These are phyloP conservation scores for Xylaria sp. DNA, from an alignment of 495 filamentous ascomycete species.

Conservation along the genomic window DNA sequence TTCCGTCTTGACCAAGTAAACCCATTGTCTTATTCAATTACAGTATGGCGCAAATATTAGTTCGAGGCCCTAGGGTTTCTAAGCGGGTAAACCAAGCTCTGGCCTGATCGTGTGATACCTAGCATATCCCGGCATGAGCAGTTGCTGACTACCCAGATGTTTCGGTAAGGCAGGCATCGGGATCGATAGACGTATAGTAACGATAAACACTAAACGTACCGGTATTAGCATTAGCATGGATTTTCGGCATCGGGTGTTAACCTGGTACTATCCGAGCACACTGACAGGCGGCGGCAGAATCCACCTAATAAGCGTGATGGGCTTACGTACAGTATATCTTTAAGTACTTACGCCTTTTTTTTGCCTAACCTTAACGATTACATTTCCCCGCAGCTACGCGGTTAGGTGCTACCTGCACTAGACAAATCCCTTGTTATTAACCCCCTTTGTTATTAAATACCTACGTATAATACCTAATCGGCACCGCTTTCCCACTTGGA, in stretches of 20 bases:
- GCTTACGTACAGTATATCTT: conserved; percentile 5
- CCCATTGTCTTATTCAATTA: conserved; percentile 4
- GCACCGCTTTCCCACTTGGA: conserved; percentile 14
- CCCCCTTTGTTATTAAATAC: conserved; percentile 12
- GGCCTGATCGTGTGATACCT: neutral
- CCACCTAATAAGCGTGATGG: conserved; percentile 18
- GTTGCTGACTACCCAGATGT: neutral
- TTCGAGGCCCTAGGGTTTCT: neutral
- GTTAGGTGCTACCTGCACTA: conserved; percentile 7
- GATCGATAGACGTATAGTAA: too few species aligned
- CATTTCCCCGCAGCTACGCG: conserved; percentile 19
- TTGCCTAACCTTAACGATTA: neutral
- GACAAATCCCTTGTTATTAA: conserved; percentile 7
- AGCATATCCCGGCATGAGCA: neutral
- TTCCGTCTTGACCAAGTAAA: neutral
- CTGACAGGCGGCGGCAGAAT: conserved; percentile 10
- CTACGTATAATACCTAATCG: too few species aligned
- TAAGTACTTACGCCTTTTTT: neutral
- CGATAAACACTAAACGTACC: neutral
- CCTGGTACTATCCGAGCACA: neutral
- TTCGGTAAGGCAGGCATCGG: too few species aligned
- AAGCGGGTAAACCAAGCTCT: neutral
- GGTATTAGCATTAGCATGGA: neutral
- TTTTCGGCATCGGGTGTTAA: conserved; percentile 5
- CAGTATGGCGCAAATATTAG: neutral